Evolutionary conservation across 2,329 filamentous ascomycete genomes (phyloP).

Genomic region (Blastomyces parvus): DNA sequence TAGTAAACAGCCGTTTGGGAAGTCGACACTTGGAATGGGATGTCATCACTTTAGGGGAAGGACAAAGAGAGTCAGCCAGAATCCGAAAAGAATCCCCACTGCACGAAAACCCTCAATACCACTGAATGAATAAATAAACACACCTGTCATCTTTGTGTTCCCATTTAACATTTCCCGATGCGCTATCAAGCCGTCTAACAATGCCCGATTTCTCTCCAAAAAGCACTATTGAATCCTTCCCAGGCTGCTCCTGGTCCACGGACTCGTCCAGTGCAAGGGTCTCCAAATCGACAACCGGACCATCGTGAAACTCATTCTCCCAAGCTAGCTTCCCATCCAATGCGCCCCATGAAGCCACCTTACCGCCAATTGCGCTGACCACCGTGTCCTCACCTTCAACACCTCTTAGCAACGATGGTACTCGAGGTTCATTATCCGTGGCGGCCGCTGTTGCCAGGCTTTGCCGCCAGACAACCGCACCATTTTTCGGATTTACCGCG

Average conservation of each 20-base stretch:
- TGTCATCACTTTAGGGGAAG: constrained; percentile 49
- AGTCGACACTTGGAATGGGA: constrained; percentile 65
- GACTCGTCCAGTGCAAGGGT: constrained; percentile 61
- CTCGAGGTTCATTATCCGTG: constrained; percentile 25
- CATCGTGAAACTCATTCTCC: constrained; percentile 52
- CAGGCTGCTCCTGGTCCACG: constrained; percentile 33
- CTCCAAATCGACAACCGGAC: constrained; percentile 48
- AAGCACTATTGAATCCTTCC: constrained; percentile 58
- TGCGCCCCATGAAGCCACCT: constrained; percentile 74
- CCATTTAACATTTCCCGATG: constrained; percentile 67
- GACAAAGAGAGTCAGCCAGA: constrained; percentile 15
- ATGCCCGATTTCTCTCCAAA: constrained; percentile 46
- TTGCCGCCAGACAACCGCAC: constrained; percentile 79
- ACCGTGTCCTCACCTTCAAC: constrained; percentile 71
- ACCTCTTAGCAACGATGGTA: constrained; percentile 45
- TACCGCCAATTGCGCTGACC: constrained; percentile 59
- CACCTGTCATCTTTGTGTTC: constrained; percentile 58
- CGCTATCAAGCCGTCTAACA: constrained; percentile 63
- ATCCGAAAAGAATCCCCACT: not conserved
- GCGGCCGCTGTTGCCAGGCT: constrained; percentile 42
- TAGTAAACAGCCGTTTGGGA: constrained; percentile 63
- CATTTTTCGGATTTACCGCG: constrained; percentile 80
- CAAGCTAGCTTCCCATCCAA: constrained; percentile 70
- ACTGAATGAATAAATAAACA: constrained; percentile 1
- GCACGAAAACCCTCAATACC: not conserved